A percentile compares a stretch with the other conserved stretches of the same genome.
Evolutionary conservation across 495 filamentous ascomycete species (phyloP).

Genomic region (Hypoxylon fragiforme): DNA sequence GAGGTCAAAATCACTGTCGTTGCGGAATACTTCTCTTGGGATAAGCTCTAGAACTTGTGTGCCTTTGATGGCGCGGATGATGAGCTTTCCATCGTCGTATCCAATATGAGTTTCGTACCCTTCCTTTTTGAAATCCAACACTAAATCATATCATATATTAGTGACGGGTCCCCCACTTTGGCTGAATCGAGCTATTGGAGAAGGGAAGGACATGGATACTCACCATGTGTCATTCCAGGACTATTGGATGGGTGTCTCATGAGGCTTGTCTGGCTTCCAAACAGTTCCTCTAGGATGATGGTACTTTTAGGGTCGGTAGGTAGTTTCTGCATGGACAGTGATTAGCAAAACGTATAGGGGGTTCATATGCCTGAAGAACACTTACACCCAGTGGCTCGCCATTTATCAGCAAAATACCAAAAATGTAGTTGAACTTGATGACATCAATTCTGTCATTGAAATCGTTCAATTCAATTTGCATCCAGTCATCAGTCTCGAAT

Average conservation of each 20-base stretch:
- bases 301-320: conserved; percentile 45
- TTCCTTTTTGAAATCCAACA: conserved; percentile 1
- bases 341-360: conserved; percentile 6
- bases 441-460: conserved; percentile 12
- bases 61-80: conserved; percentile 44
- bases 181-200: neutral
- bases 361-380: neutral
- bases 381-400: conserved; percentile 41
- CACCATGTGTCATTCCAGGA: conserved; percentile 49
- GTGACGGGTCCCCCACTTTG: neutral
- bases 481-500: conserved; percentile 9
- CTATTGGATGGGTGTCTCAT: conserved; percentile 48
- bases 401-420: conserved; percentile 53
- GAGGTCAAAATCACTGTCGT: conserved; percentile 44
- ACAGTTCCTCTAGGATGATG: conserved; percentile 47
- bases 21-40: conserved; percentile 37
- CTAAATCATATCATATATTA: too few species aligned
- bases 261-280: conserved; percentile 49
- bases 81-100: conserved; percentile 18
- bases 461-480: conserved; percentile 7
- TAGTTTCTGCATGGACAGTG: conserved; percentile 32
- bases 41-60: conserved; percentile 42
- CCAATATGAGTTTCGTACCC: conserved; percentile 21
- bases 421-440: conserved; percentile 47
- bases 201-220: neutral